Evolutionary conservation across 2,329 filamentous ascomycete genomes (phyloP).

Genomic region (Clarireedia homoeocarpa): DNA sequence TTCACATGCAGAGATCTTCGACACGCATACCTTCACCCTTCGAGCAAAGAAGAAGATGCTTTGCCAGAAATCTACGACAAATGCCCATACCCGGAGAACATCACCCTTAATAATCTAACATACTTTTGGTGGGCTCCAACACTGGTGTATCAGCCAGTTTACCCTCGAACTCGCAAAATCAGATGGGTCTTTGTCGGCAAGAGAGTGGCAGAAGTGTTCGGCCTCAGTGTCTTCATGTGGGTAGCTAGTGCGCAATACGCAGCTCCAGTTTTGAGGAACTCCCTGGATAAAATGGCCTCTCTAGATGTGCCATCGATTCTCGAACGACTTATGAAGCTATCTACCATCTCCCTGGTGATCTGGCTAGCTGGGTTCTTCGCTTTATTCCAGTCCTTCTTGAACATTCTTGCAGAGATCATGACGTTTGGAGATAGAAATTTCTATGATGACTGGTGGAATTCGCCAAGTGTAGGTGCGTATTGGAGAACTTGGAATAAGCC

Average conservation of each 20-base stretch:
- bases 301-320: constrained; percentile 75
- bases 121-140: constrained; percentile 99
- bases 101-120: constrained; percentile 76
- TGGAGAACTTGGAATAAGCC: constrained; percentile 98
- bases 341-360: constrained; percentile 89
- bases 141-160: constrained; percentile 92
- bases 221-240: constrained; percentile 86
- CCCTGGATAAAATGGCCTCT: constrained; percentile 75
- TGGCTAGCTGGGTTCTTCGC: constrained; percentile 98
- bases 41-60: constrained; percentile 54
- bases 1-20: constrained; percentile 94
- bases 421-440: constrained; percentile 89
- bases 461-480: constrained; percentile 74
- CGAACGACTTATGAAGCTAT: constrained; percentile 88
- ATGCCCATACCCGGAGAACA: constrained; percentile 85
- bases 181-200: constrained; percentile 86
- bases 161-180: constrained; percentile 74
- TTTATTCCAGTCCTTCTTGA: constrained; percentile 86
- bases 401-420: constrained; percentile 84
- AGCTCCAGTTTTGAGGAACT: constrained; percentile 81
- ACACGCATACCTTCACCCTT: constrained; percentile 78
- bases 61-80: constrained; percentile 74
- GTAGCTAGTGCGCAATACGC: constrained; percentile 92
- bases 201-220: constrained; percentile 68
- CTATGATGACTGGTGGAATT: constrained; percentile 99